These are phyloP conservation scores for Lactarius hengduanensis DNA, from an alignment of 768 basidiomycete species.

Conservation along the genomic window DNA sequence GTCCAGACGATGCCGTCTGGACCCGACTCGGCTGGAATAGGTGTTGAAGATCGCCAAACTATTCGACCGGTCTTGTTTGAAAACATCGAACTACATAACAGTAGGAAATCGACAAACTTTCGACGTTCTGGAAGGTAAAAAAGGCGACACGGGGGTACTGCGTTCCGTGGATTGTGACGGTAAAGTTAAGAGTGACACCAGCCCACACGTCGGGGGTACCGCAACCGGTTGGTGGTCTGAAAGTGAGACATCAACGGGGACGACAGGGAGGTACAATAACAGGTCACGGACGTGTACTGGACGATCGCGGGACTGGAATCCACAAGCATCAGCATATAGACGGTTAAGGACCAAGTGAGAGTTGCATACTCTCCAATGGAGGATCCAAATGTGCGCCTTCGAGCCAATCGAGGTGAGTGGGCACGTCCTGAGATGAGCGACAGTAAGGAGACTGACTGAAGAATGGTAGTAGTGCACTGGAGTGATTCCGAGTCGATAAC, in stretches of 20 bases:
- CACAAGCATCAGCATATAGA: not conserved
- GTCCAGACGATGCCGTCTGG: no score
- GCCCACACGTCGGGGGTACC: constrained; percentile 71
- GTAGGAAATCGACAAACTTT: no score
- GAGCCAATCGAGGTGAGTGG: not conserved
- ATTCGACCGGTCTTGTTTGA: not conserved
- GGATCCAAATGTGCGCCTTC: constrained; percentile 67
- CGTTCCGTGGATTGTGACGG: constrained; percentile 73
- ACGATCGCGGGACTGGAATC: constrained; percentile 59
- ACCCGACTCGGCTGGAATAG: no score
- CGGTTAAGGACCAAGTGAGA: not conserved
- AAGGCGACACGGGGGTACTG: constrained; percentile 71
- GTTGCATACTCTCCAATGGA: constrained; percentile 62
- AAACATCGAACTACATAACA: not conserved
- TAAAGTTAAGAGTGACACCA: constrained; percentile 72
- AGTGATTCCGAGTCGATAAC: constrained; percentile 43
- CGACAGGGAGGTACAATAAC: not conserved
- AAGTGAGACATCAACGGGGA: not conserved
- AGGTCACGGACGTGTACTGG: constrained; percentile 50
- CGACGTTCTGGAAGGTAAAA: constrained; percentile 28
- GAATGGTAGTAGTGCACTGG: constrained; percentile 63
- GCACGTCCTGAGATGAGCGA: constrained; percentile 8
- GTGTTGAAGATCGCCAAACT: constrained; percentile 83
- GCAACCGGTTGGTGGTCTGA: constrained; percentile 70
- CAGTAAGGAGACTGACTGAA: constrained; percentile 47